Evolutionary conservation across 1,284 basidiomycete species (phyloP).

Genomic region (Malassezia obtusa): DNA sequence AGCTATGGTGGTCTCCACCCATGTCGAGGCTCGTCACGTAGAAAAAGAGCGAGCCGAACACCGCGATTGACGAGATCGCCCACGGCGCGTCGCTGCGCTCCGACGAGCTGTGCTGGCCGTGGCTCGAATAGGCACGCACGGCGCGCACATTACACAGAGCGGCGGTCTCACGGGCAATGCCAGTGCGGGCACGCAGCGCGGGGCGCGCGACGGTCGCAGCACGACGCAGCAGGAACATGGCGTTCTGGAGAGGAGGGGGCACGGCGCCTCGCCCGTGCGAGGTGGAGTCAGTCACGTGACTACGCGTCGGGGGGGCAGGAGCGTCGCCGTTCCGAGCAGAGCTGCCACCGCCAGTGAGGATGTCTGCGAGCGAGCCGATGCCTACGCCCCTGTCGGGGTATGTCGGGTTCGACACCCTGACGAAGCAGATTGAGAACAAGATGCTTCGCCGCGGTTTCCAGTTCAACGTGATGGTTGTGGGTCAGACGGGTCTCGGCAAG

Average conservation of each 20-base stretch:
- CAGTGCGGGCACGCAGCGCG: background rate
- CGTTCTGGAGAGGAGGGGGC: background rate
- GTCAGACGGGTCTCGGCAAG: conserved; percentile 95
- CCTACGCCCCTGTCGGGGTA: conserved; percentile 44
- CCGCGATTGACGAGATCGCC: conserved; percentile 15
- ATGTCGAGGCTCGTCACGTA: conserved; percentile 4
- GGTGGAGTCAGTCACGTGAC: conserved; percentile 1
- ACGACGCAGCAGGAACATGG: conserved; percentile 1
- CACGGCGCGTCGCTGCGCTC: conserved; percentile 13
- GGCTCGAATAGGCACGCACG: background rate
- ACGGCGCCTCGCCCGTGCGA: conserved; percentile 1
- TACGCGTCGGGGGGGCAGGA: background rate
- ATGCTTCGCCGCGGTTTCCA: conserved; percentile 96
- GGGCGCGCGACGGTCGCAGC: background rate
- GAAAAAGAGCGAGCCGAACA: conserved; percentile 15
- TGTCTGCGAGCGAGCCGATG: conserved; percentile 11
- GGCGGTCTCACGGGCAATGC: background rate
- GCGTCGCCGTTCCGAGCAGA: background rate
- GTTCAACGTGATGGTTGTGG: conserved; percentile 66
- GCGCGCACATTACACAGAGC: background rate
- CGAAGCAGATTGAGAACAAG: conserved; percentile 96
- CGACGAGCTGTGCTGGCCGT: background rate
- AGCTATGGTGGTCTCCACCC: background rate
- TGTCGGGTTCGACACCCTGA: conserved; percentile 57
- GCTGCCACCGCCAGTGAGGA: background rate